Conservation (phyloP, 2,329 filamentous ascomycete genomes). For the Talaromyces rugulosus region DNA sequence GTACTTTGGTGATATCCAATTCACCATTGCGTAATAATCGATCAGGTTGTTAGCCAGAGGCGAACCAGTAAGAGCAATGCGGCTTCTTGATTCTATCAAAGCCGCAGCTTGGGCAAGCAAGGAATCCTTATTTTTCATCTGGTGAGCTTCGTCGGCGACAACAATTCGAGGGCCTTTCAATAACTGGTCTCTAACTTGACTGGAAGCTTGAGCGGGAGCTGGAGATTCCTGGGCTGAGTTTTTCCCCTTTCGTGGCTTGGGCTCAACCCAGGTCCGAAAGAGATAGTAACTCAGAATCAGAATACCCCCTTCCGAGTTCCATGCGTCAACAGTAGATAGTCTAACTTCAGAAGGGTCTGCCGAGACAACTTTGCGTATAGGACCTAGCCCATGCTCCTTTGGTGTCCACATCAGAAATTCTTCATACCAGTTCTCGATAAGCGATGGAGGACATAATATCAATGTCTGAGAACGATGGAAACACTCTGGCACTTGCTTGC, state of each 20-base stretch:
- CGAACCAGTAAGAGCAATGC: constrained; percentile 82
- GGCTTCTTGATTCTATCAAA: constrained; percentile 61
- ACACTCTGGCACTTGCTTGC: constrained; percentile 62
- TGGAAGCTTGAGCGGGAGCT: constrained; percentile 34
- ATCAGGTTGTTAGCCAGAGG: constrained; percentile 78
- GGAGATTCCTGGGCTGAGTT: constrained; percentile 25
- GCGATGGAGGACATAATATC: constrained; percentile 68
- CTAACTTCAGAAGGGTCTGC: constrained; percentile 28
- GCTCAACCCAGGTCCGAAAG: constrained; percentile 52
- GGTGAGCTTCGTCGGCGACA: constrained; percentile 81
- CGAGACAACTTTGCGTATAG: constrained; percentile 53
- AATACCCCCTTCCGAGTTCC: constrained; percentile 65
- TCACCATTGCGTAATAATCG: constrained; percentile 83
- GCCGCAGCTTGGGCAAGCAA: constrained; percentile 52
- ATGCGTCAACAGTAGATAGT: constrained; percentile 51
- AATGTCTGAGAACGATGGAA: constrained; percentile 63
- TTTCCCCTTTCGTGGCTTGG: constrained; percentile 27
- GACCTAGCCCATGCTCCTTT: constrained; percentile 48
- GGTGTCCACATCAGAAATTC: constrained; percentile 71
- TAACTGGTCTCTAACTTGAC: constrained; percentile 42
- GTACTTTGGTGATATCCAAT: constrained; percentile 79
- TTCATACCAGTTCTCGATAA: constrained; percentile 79
- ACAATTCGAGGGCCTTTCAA: constrained; percentile 65
- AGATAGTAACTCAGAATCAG: constrained; percentile 73
- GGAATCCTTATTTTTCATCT: constrained; percentile 63